Base-by-base conservation (phyloP, 331 rosid species). In the Erythrophleum ivorense region DNA sequence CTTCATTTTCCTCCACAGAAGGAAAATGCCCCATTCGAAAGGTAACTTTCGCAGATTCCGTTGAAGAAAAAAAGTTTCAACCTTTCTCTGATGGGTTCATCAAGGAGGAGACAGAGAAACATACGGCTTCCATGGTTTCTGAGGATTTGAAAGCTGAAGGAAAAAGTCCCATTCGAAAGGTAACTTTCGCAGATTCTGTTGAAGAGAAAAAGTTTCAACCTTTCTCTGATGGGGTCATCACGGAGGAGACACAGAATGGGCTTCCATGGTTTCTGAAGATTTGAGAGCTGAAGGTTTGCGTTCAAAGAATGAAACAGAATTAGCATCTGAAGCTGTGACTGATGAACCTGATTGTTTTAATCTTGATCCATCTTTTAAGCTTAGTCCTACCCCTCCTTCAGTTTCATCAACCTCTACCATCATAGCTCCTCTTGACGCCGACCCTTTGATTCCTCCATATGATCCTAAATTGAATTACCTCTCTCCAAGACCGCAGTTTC, bases 401-500 rank as follows among this genome's bases (percentile, higher is more conserved):
- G 55, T 77, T 78, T 77, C 88, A 40, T 38, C 80, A 15, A 78
- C 80, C 2, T 77, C 82, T 60, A 81, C 84, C 4, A 41, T 54
- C 18, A 58, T 91, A 43, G 87, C 86, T 33, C 90, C 95, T 52
- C 87, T 88, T 31, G 98, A 89, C 78, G 88, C 86, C 0, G 97
- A 94, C 77, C 97, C 94, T 33, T 71, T 76, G 66, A 70, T 81
- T 52, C 90, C 91, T 43, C 94, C 97, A 14, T 92, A 94, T 78
- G 97, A 92, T 78, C 97, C 97, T 31, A 91, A 89, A 88, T 88
- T 90, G 16, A 94, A 94, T 82, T 92, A 88, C 81, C 88, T 91
- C 33, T 94, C 95, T 1, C 97, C 97, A 0, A 89, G 98, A 80
- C 97, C 98, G 2, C 94, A 89, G 83, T 94, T 94, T 78, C 97